Evolutionary conservation across 148 eudicot species (phyloP).

Genomic region (Fallopia convolvulus): DNA sequence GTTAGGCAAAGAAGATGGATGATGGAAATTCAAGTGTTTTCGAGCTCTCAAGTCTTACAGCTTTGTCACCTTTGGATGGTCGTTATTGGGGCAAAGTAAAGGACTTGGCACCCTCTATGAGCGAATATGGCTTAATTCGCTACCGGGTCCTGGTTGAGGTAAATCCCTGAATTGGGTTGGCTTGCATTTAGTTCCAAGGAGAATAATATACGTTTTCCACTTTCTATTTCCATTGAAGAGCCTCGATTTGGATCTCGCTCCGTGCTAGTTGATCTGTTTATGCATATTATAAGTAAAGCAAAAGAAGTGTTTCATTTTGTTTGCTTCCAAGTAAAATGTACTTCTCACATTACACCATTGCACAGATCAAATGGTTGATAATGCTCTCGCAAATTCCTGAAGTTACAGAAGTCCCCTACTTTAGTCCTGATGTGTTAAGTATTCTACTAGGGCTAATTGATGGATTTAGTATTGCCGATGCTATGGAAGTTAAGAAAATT

Average conservation of each 20-base stretch:
- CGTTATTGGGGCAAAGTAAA: constrained; percentile 71
- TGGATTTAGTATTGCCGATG: constrained; percentile 59
- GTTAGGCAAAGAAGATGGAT: not conserved
- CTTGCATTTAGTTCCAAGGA: not conserved
- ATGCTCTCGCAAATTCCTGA: constrained; percentile 72
- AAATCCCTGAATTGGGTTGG: not conserved
- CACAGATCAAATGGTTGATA: constrained; percentile 78
- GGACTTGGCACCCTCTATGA: constrained; percentile 78
- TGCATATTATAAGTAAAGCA: not conserved
- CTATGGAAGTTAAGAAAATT: constrained; percentile 71
- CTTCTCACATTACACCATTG: not conserved
- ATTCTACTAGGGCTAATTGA: constrained; percentile 56
- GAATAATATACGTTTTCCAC: not conserved
- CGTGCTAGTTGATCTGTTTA: not conserved
- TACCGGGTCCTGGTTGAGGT: constrained; percentile 83
- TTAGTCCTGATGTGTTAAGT: constrained; percentile 50
- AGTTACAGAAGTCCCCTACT: constrained; percentile 70
- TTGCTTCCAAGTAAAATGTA: not conserved
- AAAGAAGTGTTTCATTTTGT: too few species aligned
- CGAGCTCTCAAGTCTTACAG: constrained; percentile 62
- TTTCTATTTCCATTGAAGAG: not conserved
- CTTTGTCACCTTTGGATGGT: constrained; percentile 77
- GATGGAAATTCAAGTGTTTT: not conserved
- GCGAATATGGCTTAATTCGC: constrained; percentile 75
- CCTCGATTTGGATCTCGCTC: not conserved